A percentile compares a stretch with the other conserved stretches of the same genome.
Evolutionary conservation across 768 basidiomycete genomes (phyloP).

Genomic region (Dendrothele bispora): DNA sequence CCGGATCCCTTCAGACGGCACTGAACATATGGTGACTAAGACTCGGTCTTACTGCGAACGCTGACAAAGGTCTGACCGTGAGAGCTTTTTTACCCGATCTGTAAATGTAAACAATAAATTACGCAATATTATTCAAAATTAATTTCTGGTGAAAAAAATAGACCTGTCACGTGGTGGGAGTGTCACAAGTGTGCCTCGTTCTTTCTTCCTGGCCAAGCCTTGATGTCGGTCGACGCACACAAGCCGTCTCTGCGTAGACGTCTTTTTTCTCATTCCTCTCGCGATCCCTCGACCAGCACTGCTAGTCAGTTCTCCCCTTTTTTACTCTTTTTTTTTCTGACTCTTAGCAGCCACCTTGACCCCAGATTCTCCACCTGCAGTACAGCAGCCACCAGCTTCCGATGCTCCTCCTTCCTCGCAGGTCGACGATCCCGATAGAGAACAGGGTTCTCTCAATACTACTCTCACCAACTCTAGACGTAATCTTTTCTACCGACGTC

Average conservation of each 20-base stretch:
- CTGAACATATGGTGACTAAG: too few relatives aligned
- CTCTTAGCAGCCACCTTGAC: not conserved
- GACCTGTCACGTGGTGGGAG: too few relatives aligned
- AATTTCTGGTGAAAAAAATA: too few relatives aligned
- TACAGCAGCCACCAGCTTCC: constrained; percentile 14
- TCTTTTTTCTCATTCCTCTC: constrained; percentile 27
- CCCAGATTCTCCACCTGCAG: constrained; percentile 11
- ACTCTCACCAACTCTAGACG: constrained; percentile 37
- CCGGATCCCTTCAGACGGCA: too few relatives aligned
- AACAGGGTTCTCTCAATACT: constrained; percentile 41
- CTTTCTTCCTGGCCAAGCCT: not conserved
- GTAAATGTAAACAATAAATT: too few relatives aligned
- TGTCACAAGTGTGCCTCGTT: not conserved
- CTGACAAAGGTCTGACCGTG: too few relatives aligned
- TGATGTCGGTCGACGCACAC: constrained; percentile 9
- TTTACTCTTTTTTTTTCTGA: not conserved
- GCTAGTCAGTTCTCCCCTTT: constrained; percentile 20
- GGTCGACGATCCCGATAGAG: constrained; percentile 31
- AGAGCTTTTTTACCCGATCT: too few relatives aligned
- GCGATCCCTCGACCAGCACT: constrained; percentile 24
- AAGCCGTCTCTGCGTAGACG: constrained; percentile 32
- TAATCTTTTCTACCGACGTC: constrained; percentile 46
- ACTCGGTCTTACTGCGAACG: too few relatives aligned
- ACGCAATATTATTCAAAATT: too few relatives aligned
- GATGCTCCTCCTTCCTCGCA: constrained; percentile 16